A percentile compares a stretch with the other conserved stretches of the same genome.
These are phyloP conservation scores for Lachnellula hyalina DNA, from an alignment of 2,329 filamentous ascomycete genomes.

Conservation along the genomic window DNA sequence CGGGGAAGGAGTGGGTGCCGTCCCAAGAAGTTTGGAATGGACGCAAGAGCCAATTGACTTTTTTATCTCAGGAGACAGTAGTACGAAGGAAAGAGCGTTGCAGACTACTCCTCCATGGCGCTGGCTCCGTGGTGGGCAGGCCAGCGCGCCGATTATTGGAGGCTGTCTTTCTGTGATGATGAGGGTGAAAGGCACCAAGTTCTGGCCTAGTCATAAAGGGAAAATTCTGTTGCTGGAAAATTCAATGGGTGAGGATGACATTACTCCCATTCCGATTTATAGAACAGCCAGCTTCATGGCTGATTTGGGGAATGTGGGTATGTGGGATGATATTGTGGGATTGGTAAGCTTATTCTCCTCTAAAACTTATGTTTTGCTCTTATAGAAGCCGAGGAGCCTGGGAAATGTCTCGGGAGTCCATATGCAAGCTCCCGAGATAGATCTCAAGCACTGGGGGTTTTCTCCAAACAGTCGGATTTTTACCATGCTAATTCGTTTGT, in stretches of 20 bases:
- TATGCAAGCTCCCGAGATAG: no score
- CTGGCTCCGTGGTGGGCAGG: slow-evolving; percentile 5
- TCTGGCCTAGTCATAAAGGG: slow-evolving; percentile 3
- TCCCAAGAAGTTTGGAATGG: not conserved
- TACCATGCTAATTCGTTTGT: no score
- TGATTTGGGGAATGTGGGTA: slow-evolving; percentile 12
- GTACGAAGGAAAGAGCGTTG: not conserved
- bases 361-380: no score
- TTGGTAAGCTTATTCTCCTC: not conserved
- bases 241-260: slow-evolving; percentile 1
- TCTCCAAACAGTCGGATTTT: no score
- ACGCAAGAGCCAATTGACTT: not conserved
- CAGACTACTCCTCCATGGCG: not conserved
- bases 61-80: not conserved
- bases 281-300: slow-evolving; percentile 3
- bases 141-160: slow-evolving; percentile 1
- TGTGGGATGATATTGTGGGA: slow-evolving; percentile 15
- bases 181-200: slow-evolving; percentile 5
- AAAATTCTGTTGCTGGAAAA: slow-evolving; percentile 8
- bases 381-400: no score
- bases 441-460: no score
- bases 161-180: not conserved
- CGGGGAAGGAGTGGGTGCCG: not conserved
- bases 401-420: no score
- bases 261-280: slow-evolving; percentile 2